These are phyloP conservation scores for Ceratocystis lukuohia DNA, from an alignment of 2,329 filamentous ascomycete species.

Conservation along the genomic window DNA sequence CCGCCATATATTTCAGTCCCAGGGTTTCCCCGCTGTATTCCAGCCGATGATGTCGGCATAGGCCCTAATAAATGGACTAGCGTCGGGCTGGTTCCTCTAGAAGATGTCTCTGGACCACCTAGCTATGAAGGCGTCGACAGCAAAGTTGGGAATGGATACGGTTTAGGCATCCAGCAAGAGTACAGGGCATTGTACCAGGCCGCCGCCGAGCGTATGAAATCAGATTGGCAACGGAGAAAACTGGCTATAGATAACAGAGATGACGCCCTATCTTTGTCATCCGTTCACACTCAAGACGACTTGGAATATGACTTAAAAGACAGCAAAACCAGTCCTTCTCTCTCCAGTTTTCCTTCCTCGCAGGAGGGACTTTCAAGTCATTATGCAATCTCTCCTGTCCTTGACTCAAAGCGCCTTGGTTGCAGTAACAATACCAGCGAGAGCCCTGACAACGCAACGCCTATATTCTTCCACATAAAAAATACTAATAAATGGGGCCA, in stretches of 20 bases:
- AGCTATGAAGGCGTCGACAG: not conserved
- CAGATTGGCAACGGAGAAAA: no score
- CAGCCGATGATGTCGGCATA: slow-evolving; percentile 26
- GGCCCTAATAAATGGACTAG: not conserved
- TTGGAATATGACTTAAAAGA: not conserved
- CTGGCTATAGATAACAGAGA: not conserved
- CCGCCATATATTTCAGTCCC: slow-evolving; percentile 33
- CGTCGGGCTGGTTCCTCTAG: not conserved
- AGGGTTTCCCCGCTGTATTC: slow-evolving; percentile 33
- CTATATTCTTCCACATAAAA: not conserved
- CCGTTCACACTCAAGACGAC: not conserved
- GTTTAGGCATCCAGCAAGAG: not conserved
- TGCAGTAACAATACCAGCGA: not conserved
- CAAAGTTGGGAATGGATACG: not conserved
- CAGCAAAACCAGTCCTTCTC: not conserved
- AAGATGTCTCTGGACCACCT: not conserved
- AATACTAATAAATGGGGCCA: not conserved
- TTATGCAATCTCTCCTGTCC: not conserved
- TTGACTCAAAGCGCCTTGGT: no score
- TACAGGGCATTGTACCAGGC: not conserved
- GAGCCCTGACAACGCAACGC: not conserved
- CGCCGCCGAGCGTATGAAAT: not conserved
- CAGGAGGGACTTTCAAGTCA: not conserved
- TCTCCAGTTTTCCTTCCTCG: no score
- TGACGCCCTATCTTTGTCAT: not conserved